These are phyloP conservation scores for Neolentinus lepideus DNA, from an alignment of 1,284 basidiomycete species.

Conservation along the genomic window DNA sequence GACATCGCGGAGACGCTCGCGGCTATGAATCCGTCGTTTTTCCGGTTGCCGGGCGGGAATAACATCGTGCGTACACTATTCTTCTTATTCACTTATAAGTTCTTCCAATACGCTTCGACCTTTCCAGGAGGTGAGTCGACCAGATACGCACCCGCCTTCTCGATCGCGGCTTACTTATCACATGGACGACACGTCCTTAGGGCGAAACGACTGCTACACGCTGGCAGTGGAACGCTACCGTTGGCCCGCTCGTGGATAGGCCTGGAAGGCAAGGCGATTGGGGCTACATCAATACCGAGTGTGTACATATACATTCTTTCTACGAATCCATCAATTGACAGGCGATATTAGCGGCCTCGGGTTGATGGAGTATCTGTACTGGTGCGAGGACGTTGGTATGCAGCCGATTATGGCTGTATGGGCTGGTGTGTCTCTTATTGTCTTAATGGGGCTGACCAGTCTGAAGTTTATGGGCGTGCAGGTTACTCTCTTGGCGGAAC, in stretches of 20 bases:
- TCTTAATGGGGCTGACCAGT: conserved; percentile 28
- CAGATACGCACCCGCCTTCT: not conserved
- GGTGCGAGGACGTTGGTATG: conserved; percentile 59
- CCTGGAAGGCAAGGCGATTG: conserved; percentile 56
- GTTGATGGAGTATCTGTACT: conserved; percentile 57
- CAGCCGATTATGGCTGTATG: conserved; percentile 66
- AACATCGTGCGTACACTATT: conserved; percentile 33
- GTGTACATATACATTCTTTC: conserved; percentile 13
- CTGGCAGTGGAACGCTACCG: conserved; percentile 66
- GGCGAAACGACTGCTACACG: conserved; percentile 45
- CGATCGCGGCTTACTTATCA: not conserved
- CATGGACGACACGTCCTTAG: conserved; percentile 27
- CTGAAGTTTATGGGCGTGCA: conserved; percentile 15
- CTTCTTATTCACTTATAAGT: conserved; percentile 2
- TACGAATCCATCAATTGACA: conserved; percentile 17
- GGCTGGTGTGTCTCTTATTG: conserved; percentile 34
- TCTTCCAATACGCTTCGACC: not conserved
- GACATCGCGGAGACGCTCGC: conserved; percentile 58
- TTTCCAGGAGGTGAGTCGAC: conserved; percentile 5
- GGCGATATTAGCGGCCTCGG: conserved; percentile 43
- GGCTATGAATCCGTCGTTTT: conserved; percentile 58
- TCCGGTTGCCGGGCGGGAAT: conserved; percentile 62
- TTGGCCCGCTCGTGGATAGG: conserved; percentile 39
- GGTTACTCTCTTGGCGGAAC: conserved; percentile 51
- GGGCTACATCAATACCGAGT: conserved; percentile 66